Base-by-base conservation (phyloP, 2,329 filamentous ascomycete genomes). In the Curvularia lunata region DNA sequence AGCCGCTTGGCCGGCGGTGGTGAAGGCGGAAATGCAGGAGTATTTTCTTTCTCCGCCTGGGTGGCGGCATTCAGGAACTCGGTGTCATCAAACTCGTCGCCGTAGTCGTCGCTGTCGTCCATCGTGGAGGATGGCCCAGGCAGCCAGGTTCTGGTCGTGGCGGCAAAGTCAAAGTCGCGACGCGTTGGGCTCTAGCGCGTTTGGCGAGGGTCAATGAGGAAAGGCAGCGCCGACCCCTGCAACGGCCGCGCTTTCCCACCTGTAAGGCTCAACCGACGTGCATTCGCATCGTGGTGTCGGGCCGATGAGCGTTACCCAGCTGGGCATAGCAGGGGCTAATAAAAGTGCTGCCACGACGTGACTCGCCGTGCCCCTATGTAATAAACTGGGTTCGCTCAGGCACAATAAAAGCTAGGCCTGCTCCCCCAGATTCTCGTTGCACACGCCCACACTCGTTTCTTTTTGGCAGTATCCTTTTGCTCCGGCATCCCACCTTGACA, bases 61-160 rank as follows among this genome's bases (percentile, higher is more conserved):
- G 84, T 86, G 21, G 87, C 80, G 6, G 83, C 87, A 34, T 83
- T 78, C 43, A 90, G 80, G 57, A 91, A 78, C 63, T 89, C 88
- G 67, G 88, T 88, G 59, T 91, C 88, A 51, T 85, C 83, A 51
- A 89, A 82, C 61, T 86, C 69, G 61, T 86, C 86, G 57, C 86
- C 86, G 68, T 86, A 89, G 45, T 88, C 86, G 40, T 89, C 85
- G 58, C 69, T 73, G 38, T 74, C 71, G 30, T 65, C 66, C 64
- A 67, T 69, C 27, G 59, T 57, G 42, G 58, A 47, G 54, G 54
- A 58, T 52, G 43, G 63, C 54, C 47, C 54, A 58, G 61, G 51
- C 56, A 40, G 46, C 56, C 25, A 28, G 56, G 48, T 58, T 41
- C 52, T 52, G 53, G 56, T 45, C 47, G 64, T 62, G 68, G 61